Base-by-base conservation (phyloP, 2,329 filamentous ascomycete species). In the Sporothrix curviconia region DNA sequence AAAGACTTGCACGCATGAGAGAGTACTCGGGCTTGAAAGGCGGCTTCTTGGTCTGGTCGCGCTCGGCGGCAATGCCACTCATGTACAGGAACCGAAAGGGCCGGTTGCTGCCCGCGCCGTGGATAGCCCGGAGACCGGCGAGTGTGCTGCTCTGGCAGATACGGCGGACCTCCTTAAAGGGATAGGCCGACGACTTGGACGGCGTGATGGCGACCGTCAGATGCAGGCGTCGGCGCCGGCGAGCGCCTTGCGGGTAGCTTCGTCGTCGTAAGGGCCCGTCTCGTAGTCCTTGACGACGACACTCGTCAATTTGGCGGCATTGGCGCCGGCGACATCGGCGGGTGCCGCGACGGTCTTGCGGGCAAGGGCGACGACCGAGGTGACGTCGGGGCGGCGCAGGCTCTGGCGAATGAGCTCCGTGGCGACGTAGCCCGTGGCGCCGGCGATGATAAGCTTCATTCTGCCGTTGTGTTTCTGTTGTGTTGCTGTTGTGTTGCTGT, bases 41-140 rank as follows among this genome's bases (percentile, higher is more conserved):
- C 1, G 71, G 73, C 53, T 67, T 76, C 64, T 78, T 74, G 12
- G 63, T 70, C 19, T 69, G 74, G 47, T 82, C 78, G 1, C 76
- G 71, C 60, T 74, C 71, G 2, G 71, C 69, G 1, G 64, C 67
- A 1, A 67, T 62, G 2, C 78, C 80, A 60, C 78, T 82, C 59
- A 77, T 70, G 63, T 79, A 80, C 2, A 79, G 51, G 58, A 79
- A 80, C 1, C 72, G 72, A 34, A 79, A 68, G 0, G 76, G 74
- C 43, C 65, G 68, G 11, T 37, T 32, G 8, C 50, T 40, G 15
- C 57, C 25, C 4, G 62, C 55, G 8, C 59, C 61, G 14, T 60
- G 55, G 30, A 68, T 63, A 6, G 64, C 55, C 37, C 63, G 52
- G 3, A 68, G 37, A 0, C 59, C 64, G 5, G 51, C 61, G 3